phyloP scores from a whole-genome alignment of 2,329 filamentous ascomycete species.

The Oidium heveae region DNA sequence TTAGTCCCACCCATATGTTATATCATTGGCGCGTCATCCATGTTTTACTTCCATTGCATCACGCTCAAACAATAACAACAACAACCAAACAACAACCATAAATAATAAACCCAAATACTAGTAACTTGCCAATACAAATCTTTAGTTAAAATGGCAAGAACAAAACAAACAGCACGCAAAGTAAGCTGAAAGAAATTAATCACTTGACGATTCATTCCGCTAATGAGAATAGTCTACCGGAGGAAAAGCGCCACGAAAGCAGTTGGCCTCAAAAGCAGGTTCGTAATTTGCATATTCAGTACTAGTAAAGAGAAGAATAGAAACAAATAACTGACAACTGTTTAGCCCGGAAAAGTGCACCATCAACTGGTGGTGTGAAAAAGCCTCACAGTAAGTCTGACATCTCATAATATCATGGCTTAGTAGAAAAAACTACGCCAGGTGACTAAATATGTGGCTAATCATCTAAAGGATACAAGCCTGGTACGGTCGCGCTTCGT shows the following conservation, averaged over 20 bases:
- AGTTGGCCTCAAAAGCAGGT: slow-evolving; percentile 78
- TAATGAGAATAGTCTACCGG: slow-evolving; percentile 32
- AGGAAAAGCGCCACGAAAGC: slow-evolving; percentile 70
- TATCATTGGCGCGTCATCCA: no score
- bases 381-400: slow-evolving; percentile 41
- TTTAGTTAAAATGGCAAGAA: slow-evolving; percentile 15
- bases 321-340: not conserved
- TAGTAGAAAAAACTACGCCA: slow-evolving; percentile 20
- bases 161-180: slow-evolving; percentile 32
- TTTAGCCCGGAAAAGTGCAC: slow-evolving; percentile 80
- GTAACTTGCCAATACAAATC: no score
- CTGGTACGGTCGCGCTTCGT: slow-evolving; percentile 78
- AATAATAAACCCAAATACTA: no score
- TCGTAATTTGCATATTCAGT: not conserved
- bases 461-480: slow-evolving; percentile 1
- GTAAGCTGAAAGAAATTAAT: slow-evolving; percentile 1
- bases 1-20: no score
- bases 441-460: no score
- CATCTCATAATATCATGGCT: slow-evolving; percentile 39
- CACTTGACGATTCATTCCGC: no score
- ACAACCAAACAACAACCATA: no score
- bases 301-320: no score
- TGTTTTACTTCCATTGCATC: no score
- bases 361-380: slow-evolving; percentile 92
- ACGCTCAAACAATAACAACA: no score